These are phyloP conservation scores for Pichia eremophila DNA, from an alignment of 805 yeast species.

Conservation along the genomic window DNA sequence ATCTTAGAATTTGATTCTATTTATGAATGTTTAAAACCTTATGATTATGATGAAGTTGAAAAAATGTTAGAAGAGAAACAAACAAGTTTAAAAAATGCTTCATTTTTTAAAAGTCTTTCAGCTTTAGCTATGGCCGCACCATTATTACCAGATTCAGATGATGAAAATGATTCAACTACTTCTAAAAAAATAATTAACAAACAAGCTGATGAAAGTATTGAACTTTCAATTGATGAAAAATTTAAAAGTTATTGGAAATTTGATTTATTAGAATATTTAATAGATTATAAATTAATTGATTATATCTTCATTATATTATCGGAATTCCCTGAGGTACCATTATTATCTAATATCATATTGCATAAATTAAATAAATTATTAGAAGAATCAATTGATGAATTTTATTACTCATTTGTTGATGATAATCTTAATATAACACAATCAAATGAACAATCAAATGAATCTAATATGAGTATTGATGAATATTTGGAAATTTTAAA, in stretches of 20 bases:
- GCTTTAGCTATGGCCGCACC: conserved; percentile 89
- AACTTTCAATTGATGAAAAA: conserved; percentile 9
- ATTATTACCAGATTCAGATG: conserved; percentile 56
- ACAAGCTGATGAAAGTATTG: conserved; percentile 4
- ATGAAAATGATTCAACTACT: conserved; percentile 19
- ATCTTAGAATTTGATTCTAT: conserved; percentile 55
- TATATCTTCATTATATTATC: conserved; percentile 53
- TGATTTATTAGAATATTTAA: conserved; percentile 40
- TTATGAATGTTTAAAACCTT: conserved; percentile 48
- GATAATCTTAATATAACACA: conserved; percentile 23
- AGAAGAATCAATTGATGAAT: conserved; percentile 39
- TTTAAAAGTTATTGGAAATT: conserved; percentile 27
- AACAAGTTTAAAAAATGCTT: conserved; percentile 42
- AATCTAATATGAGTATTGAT: conserved; percentile 24
- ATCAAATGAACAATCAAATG: neutral
- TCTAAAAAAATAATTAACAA: neutral
- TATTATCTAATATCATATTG: conserved; percentile 41
- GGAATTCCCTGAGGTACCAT: conserved; percentile 52
- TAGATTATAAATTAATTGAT: conserved; percentile 52
- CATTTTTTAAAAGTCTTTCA: conserved; percentile 55
- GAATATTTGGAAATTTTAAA: conserved; percentile 32
- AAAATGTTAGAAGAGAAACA: conserved; percentile 36
- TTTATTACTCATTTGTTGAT: conserved; percentile 25
- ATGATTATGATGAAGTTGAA: conserved; percentile 29
- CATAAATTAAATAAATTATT: conserved; percentile 40